Base-by-base conservation (phyloP, 2,329 filamentous ascomycete species). In the Capronia epimyces region DNA sequence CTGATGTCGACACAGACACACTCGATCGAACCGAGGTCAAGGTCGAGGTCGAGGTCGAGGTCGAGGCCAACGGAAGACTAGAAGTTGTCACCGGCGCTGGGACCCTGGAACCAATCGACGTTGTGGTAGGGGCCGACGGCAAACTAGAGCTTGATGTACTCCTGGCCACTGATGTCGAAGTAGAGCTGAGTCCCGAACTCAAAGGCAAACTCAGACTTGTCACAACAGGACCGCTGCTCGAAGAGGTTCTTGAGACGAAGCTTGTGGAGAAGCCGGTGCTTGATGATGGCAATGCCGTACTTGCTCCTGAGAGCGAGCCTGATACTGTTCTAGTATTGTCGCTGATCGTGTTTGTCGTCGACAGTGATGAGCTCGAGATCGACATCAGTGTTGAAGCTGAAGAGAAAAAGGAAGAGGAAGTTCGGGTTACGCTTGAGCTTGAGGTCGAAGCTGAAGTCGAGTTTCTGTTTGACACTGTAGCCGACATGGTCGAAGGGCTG, bases 221-320 rank as follows among this genome's bases (percentile, higher is more conserved):
- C 3, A 21, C n/a, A 16, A 25, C 31, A 5, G 41, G n/a, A 18
- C 22, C n/a, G 15, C 5, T 16, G 41, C 41, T 43, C n/a, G 37
- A 21, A 12, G 41, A 20, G 25, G 41, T 9, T 32, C 15, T 13
- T 10, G 41, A 31, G 3, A 29, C 12, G n/a, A 25, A 34, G 32
- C 40, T 48, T 18, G 39, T 39, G 29, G 40, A 25, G 31, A 40
- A 43, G 31, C 39, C 24, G n/a, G 18, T 16, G 22, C 24, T 44
- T 6, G 21, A 24, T n/a, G n/a, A n/a, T n/a, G n/a, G n/a, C n/a
- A n/a, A n/a, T n/a, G n/a, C n/a, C n/a, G n/a, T n/a, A 13, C 31
- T 34, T 34, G 31, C 9, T 34, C 8, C 37, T 20, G 16, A 20
- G 15, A 21, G 9, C 9, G 37, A 24, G n/a, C 2, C 15, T 12